Percentiles rank a stretch among this genome's conserved stretches.
These are phyloP conservation scores for Biancaea sappan DNA, from an alignment of 306 rosid genomes.

Conservation along the genomic window DNA sequence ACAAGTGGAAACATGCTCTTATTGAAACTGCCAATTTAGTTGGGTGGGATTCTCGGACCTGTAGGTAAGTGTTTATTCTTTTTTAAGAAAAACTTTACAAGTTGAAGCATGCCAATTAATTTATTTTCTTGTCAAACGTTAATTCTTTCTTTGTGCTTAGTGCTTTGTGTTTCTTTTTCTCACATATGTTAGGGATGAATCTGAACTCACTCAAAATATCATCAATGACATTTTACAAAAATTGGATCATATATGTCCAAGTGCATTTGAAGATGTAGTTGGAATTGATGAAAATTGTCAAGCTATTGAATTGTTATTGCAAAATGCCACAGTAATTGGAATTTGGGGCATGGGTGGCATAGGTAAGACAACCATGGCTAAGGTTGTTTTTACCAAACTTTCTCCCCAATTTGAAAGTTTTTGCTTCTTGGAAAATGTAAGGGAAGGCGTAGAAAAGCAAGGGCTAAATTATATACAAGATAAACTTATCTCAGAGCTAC, in stretches of 20 bases:
- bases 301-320: background rate
- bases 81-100: too few species aligned
- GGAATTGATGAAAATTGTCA: background rate
- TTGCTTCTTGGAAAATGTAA: slow-evolving; percentile 19
- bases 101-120: too few species aligned
- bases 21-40: too few species aligned
- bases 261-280: background rate
- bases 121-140: background rate
- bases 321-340: slow-evolving; percentile 16
- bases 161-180: background rate
- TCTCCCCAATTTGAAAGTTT: slow-evolving; percentile 26
- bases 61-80: too few species aligned
- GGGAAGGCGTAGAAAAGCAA: background rate
- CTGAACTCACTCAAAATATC: background rate
- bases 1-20: too few species aligned
- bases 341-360: slow-evolving; percentile 46
- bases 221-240: slow-evolving; percentile 7
- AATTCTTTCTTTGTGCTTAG: background rate
- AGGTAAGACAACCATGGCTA: slow-evolving; percentile 34
- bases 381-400: slow-evolving; percentile 3
- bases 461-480: background rate
- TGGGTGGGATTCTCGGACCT: too few species aligned
- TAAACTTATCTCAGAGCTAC: background rate
- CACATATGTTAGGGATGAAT: slow-evolving; percentile 6
- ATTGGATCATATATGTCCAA: background rate